Evolutionary conservation across 306 rosid species (phyloP).

Genomic region (Castanea sativa): DNA sequence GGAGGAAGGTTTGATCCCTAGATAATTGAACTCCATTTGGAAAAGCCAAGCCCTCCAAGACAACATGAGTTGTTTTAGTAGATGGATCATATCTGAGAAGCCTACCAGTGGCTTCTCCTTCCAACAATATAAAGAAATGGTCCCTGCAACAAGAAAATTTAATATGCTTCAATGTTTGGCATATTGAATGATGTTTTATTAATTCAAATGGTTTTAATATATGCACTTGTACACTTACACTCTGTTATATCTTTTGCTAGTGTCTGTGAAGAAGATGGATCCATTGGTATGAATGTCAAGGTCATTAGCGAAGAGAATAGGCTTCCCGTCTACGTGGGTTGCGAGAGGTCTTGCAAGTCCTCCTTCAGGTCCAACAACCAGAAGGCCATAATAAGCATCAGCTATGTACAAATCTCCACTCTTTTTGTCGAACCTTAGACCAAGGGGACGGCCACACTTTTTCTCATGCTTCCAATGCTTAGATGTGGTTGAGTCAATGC

Average conservation of each 20-base stretch:
- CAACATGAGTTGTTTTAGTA: conserved; percentile 74
- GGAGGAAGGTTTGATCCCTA: conserved; percentile 60
- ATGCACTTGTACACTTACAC: conserved; percentile 34
- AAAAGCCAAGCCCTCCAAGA: conserved; percentile 86
- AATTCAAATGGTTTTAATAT: too few relatives aligned
- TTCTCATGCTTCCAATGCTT: conserved; percentile 94
- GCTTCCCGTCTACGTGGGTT: conserved; percentile 66
- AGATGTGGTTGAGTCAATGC: conserved; percentile 68
- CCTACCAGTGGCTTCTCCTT: conserved; percentile 94
- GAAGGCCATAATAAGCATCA: conserved; percentile 83
- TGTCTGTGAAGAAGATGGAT: conserved; percentile 90
- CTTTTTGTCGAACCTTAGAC: conserved; percentile 68
- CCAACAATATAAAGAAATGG: conserved; percentile 75
- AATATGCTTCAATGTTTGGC: too few relatives aligned
- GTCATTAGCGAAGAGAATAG: conserved; percentile 87
- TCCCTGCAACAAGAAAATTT: conserved; percentile 31
- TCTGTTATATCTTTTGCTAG: conserved; percentile 84
- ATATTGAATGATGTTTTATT: too few relatives aligned
- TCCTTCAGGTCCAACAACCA: conserved; percentile 78
- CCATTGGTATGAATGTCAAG: conserved; percentile 83
- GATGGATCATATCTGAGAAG: conserved; percentile 87
- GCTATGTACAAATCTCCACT: conserved; percentile 77
- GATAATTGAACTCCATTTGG: conserved; percentile 91
- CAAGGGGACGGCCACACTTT: conserved; percentile 82
- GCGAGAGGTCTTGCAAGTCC: conserved; percentile 72